phyloP scores from a whole-genome alignment of 2,329 filamentous ascomycete genomes.

The Emergomyces pasteurianus region DNA sequence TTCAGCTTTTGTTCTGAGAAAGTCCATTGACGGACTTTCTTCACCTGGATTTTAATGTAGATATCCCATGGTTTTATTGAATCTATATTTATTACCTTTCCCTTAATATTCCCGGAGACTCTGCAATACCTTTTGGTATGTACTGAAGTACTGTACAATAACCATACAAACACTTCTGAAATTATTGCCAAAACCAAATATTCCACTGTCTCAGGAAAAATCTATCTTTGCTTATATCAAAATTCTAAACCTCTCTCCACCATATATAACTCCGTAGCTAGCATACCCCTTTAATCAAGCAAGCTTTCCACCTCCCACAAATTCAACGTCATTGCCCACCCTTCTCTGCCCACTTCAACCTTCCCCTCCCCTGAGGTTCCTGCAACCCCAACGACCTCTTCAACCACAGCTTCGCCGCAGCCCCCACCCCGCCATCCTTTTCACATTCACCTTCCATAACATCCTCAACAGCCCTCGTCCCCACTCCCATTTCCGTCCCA shows the following conservation, averaged over 20 bases:
- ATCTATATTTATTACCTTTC: background rate
- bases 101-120: background rate
- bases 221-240: too few relatives aligned
- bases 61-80: background rate
- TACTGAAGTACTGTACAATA: background rate
- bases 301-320: too few relatives aligned
- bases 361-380: conserved; percentile 33
- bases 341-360: conserved; percentile 9
- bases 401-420: conserved; percentile 40
- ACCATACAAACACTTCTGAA: too few relatives aligned
- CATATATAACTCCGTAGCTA: too few relatives aligned
- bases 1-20: background rate
- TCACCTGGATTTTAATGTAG: background rate
- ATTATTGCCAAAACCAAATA: background rate
- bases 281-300: background rate
- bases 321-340: conserved; percentile 1
- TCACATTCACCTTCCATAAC: conserved; percentile 46
- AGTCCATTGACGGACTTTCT: background rate
- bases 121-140: background rate
- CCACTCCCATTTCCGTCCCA: background rate
- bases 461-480: conserved; percentile 43
- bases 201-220: background rate
- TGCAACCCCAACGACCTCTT: conserved; percentile 38
- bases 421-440: conserved; percentile 33
- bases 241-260: too few relatives aligned